These are phyloP conservation scores for Russula vinacea DNA, from an alignment of 768 basidiomycete species.

Conservation along the genomic window DNA sequence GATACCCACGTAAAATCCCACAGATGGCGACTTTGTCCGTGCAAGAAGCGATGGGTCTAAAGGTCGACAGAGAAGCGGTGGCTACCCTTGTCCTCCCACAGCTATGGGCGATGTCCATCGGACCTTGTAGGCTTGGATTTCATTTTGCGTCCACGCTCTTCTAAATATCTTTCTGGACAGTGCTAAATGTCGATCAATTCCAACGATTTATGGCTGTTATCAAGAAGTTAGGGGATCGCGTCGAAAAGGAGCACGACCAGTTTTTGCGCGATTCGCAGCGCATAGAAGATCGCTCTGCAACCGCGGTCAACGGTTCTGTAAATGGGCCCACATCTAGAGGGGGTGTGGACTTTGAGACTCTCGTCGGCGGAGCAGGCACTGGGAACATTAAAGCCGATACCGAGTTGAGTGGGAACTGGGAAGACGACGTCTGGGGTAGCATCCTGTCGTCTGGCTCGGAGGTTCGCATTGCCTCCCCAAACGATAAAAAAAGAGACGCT, in stretches of 20 bases:
- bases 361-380: slow-evolving; percentile 62
- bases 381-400: slow-evolving; percentile 48
- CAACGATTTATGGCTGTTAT: slow-evolving; percentile 88
- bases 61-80: slow-evolving; percentile 85
- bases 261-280: slow-evolving; percentile 91
- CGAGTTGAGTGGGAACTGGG: slow-evolving; percentile 53
- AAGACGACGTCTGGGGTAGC: slow-evolving; percentile 83
- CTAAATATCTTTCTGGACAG: slow-evolving; percentile 38
- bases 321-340: slow-evolving; percentile 40
- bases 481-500: background rate
- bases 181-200: slow-evolving; percentile 84
- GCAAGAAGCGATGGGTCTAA: slow-evolving; percentile 94
- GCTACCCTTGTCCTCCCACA: slow-evolving; percentile 60
- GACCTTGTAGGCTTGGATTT: slow-evolving; percentile 54
- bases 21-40: slow-evolving; percentile 87
- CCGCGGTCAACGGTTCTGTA: slow-evolving; percentile 40
- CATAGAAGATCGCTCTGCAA: slow-evolving; percentile 71
- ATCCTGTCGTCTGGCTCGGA: slow-evolving; percentile 53
- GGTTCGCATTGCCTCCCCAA: slow-evolving; percentile 28
- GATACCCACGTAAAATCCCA: slow-evolving; percentile 6
- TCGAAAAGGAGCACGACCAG: slow-evolving; percentile 89
- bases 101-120: slow-evolving; percentile 94
- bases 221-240: slow-evolving; percentile 72
- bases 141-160: slow-evolving; percentile 17
- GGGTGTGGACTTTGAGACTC: slow-evolving; percentile 79